Conservation (phyloP, 2,329 filamentous ascomycete genomes). For the Diaporthe velutina region DNA sequence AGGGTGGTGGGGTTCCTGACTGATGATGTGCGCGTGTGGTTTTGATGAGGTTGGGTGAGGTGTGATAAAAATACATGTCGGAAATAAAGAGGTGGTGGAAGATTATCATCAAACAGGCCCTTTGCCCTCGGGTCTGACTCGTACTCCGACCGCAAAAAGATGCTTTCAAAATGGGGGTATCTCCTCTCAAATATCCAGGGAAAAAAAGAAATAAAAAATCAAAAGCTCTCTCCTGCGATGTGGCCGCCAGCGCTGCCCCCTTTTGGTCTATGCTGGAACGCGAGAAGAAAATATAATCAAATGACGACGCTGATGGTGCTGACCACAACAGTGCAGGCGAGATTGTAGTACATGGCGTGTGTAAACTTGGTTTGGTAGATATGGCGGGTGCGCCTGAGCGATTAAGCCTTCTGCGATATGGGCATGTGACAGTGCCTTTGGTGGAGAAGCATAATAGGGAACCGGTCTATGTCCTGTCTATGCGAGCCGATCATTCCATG, state of each 20-base stretch:
- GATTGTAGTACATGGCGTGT: slow-evolving; percentile 9
- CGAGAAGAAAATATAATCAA: slow-evolving; percentile 4
- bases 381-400: neutral
- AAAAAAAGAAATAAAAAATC: neutral
- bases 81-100: neutral
- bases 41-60: slow-evolving; percentile 2
- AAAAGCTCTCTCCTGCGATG: slow-evolving; percentile 3
- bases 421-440: slow-evolving; percentile 16
- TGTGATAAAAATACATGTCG: slow-evolving; percentile 26
- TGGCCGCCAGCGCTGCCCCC: slow-evolving; percentile 26
- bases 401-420: neutral
- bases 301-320: slow-evolving; percentile 29
- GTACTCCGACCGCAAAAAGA: slow-evolving; percentile 36
- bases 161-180: slow-evolving; percentile 37
- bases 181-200: slow-evolving; percentile 35
- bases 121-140: slow-evolving; percentile 19
- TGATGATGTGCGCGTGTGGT: slow-evolving; percentile 22
- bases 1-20: neutral
- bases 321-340: slow-evolving; percentile 24
- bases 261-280: slow-evolving; percentile 17
- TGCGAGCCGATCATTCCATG: slow-evolving; percentile 21
- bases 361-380: neutral
- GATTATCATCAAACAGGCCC: slow-evolving; percentile 26
- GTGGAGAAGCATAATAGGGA: slow-evolving; percentile 2
- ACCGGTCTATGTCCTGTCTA: slow-evolving; percentile 12